phyloP scores from a whole-genome alignment of 148 eudicot species.

The Rhododendron ferrugineum region DNA sequence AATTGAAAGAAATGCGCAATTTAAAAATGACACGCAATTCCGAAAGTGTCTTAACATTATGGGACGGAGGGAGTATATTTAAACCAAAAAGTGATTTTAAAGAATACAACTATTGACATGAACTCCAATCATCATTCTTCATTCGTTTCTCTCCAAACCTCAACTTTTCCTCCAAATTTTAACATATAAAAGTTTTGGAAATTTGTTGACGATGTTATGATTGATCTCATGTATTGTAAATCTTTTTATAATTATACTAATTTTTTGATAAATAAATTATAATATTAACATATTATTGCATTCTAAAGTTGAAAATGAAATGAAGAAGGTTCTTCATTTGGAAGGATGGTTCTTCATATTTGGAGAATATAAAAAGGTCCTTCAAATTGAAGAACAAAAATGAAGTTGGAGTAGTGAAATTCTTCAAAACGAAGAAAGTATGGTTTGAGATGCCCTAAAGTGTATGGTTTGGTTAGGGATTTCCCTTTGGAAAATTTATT shows the following conservation, averaged over 20 bases:
- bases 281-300: no score
- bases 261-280: no score
- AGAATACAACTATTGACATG: no score
- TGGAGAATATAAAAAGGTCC: background rate
- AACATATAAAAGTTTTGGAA: background rate
- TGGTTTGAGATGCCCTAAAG: background rate
- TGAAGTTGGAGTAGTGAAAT: background rate
- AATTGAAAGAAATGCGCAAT: no score
- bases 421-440: background rate
- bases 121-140: background rate
- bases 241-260: background rate
- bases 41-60: no score
- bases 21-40: no score
- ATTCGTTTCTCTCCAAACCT: background rate
- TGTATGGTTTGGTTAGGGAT: background rate
- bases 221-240: background rate
- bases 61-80: no score
- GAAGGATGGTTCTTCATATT: background rate
- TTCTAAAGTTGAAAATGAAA: background rate
- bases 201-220: background rate
- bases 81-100: no score
- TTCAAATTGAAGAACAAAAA: no score
- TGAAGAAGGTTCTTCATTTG: background rate
- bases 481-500: background rate
- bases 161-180: background rate